Evolutionary conservation across 805 yeast genomes (phyloP).

Genomic region (Pichia gijzeniarum): DNA sequence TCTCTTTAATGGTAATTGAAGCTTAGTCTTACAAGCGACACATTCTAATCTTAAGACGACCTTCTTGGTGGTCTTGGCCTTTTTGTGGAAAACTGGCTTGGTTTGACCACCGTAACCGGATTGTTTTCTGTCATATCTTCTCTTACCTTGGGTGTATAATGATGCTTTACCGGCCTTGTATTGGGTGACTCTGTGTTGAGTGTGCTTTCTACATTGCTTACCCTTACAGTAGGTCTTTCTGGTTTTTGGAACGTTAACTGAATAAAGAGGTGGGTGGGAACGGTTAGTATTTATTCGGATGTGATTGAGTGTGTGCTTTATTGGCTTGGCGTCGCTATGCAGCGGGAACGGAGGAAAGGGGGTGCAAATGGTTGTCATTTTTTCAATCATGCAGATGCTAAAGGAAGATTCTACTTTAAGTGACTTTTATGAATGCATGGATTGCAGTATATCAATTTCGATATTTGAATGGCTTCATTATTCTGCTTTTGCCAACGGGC

Average conservation of each 20-base stretch:
- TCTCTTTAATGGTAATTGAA: slow-evolving; percentile 97
- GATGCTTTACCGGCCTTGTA: slow-evolving; percentile 99
- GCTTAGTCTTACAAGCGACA: slow-evolving; percentile 97
- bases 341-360: too few species aligned
- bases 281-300: slow-evolving; percentile 14
- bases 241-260: slow-evolving; percentile 99
- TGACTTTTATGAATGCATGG: too few species aligned
- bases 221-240: slow-evolving; percentile 99
- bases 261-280: neutral
- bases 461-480: too few species aligned
- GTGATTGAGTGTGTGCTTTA: too few species aligned
- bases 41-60: slow-evolving; percentile 99
- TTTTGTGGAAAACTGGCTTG: slow-evolving; percentile 99
- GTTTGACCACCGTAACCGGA: slow-evolving; percentile 99
- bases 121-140: slow-evolving; percentile 99
- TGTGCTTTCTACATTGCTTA: slow-evolving; percentile 98
- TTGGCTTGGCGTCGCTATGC: too few species aligned
- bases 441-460: too few species aligned
- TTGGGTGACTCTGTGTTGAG: slow-evolving; percentile 99
- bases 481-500: too few species aligned
- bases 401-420: too few species aligned
- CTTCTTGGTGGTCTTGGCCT: slow-evolving; percentile 99
- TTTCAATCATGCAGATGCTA: too few species aligned
- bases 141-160: slow-evolving; percentile 99
- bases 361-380: too few species aligned